These are phyloP conservation scores for Xylariaceae sp. DNA, from an alignment of 2,329 filamentous ascomycete genomes.

Conservation along the genomic window DNA sequence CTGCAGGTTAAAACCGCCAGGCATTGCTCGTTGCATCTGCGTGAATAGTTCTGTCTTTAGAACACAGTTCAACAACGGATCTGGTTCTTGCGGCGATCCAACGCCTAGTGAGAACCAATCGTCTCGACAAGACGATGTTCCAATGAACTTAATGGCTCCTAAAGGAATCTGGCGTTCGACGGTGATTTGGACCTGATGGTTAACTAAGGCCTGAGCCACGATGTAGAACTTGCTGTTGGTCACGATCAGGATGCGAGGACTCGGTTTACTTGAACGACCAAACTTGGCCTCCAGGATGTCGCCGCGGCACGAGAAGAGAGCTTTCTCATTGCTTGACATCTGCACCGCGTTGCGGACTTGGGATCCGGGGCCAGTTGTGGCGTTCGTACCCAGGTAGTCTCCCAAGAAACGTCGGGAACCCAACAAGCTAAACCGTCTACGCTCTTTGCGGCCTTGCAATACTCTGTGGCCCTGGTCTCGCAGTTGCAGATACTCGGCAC, in stretches of 20 bases:
- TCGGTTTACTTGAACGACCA: constrained; percentile 91
- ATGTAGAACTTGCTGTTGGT: constrained; percentile 88
- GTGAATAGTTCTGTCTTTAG: constrained; percentile 98
- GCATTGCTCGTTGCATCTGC: constrained; percentile 79
- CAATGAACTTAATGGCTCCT: constrained; percentile 85
- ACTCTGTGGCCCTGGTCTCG: constrained; percentile 86
- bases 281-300: constrained; percentile 93
- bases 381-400: constrained; percentile 90
- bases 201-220: constrained; percentile 79
- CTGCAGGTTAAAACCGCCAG: constrained; percentile 79
- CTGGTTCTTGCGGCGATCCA: constrained; percentile 87
- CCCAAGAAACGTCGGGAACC: constrained; percentile 92
- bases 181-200: constrained; percentile 78
- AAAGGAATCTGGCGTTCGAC: constrained; percentile 82
- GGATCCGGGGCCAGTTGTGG: constrained; percentile 76
- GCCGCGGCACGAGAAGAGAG: constrained; percentile 87
- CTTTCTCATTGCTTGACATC: constrained; percentile 71
- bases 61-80: constrained; percentile 90
- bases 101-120: constrained; percentile 96
- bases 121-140: constrained; percentile 79
- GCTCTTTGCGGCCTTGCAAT: constrained; percentile 84
- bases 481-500: constrained; percentile 84
- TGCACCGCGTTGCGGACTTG: constrained; percentile 76
- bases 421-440: constrained; percentile 85
- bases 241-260: constrained; percentile 80